These are phyloP conservation scores for Ogataea ramenticola DNA, from an alignment of 805 yeast genomes.

Conservation along the genomic window DNA sequence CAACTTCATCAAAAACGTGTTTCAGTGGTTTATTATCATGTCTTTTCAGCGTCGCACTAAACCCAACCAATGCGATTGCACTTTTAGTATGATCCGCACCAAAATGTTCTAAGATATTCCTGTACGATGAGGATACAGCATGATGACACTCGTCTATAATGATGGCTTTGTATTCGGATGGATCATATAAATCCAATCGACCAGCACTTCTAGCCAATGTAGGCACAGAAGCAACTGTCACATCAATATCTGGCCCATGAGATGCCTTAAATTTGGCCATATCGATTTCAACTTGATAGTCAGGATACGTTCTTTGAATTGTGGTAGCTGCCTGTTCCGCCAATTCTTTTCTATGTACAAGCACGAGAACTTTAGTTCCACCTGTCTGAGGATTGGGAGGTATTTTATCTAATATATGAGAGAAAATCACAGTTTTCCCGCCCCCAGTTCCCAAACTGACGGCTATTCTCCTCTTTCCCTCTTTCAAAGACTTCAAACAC, in stretches of 20 bases:
- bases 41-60: slow-evolving; percentile 81
- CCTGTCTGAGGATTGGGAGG: slow-evolving; percentile 16
- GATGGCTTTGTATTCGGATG: slow-evolving; percentile 59
- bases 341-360: slow-evolving; percentile 79
- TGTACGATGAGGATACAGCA: slow-evolving; percentile 67
- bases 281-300: slow-evolving; percentile 52
- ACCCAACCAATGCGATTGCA: slow-evolving; percentile 61
- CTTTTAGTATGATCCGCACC: slow-evolving; percentile 34
- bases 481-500: slow-evolving; percentile 40
- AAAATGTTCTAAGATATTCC: slow-evolving; percentile 51
- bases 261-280: slow-evolving; percentile 49
- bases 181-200: slow-evolving; percentile 47
- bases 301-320: slow-evolving; percentile 41
- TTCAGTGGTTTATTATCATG: slow-evolving; percentile 61
- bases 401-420: slow-evolving; percentile 42
- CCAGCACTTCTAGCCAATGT: slow-evolving; percentile 38
- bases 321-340: slow-evolving; percentile 60
- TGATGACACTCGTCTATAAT: slow-evolving; percentile 93
- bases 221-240: slow-evolving; percentile 73
- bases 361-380: slow-evolving; percentile 42
- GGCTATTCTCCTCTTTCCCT: slow-evolving; percentile 54
- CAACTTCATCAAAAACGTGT: slow-evolving; percentile 62
- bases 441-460: slow-evolving; percentile 91
- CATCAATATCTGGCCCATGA: slow-evolving; percentile 38
- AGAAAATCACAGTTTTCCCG: slow-evolving; percentile 82